Base-by-base conservation (phyloP, 2,329 filamentous ascomycete species). In the Blastomyces parvus region DNA sequence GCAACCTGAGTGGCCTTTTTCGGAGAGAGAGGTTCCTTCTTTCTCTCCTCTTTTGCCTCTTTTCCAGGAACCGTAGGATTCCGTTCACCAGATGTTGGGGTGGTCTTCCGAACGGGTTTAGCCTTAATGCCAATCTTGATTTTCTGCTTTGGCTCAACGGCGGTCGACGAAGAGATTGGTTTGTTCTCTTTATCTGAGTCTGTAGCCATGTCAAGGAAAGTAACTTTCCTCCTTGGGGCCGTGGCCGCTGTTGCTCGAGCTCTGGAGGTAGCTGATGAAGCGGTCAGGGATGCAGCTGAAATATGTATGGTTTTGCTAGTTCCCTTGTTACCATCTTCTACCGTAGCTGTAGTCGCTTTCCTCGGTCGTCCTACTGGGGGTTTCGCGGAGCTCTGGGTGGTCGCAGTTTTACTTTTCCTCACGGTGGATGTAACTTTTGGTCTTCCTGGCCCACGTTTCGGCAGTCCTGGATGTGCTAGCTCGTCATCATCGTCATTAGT, bases 1-100 rank as follows among this genome's bases (percentile, higher is more conserved):
- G 77, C 73, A 46, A 81, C 70, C 65, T 81, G 79, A 8, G 74
- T 79, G 38, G 76, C 73, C 66, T 81, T 81, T 71, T 81, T 81
- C 1, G 79, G 79, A 14, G 79, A 81, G 36, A 81, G 69, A 22
- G 78, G 77, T 63, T 78, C 68, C 22, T 67, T 64, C 38, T 69
- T 70, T 57, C 59, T 56, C 19, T 67, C 67, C 36, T 63, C 58
- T 42, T 65, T 64, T 27, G 65, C 67, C 36, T 63, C 58, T 42
- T 65, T 64, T 27, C 65, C 57, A 44, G 63, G 61, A 30, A 56
- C 30, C 8, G 65, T 71, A 11, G 68, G 56, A 11, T 66, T 64
- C 33, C 65, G 66, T 44, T 72, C 73, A 2, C 74, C 71, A 27
- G 73, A 63, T 22, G 71, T 66, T 3, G 75, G 70, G 30, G 73